Evolutionary conservation across 2,329 filamentous ascomycete genomes (phyloP).

Genomic region (Periconia sp.): DNA sequence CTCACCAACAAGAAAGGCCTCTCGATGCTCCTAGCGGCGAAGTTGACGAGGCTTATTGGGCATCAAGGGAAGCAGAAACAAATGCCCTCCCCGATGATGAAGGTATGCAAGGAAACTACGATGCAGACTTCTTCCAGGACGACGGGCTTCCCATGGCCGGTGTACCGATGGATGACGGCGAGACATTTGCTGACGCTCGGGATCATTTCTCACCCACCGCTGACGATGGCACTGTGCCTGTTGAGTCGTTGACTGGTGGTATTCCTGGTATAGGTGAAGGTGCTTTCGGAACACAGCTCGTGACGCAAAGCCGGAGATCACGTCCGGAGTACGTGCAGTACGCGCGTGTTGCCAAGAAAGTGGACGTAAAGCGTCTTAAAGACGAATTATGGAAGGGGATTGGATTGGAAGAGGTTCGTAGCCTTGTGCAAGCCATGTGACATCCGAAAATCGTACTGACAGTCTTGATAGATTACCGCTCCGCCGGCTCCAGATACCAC

Average conservation of each 20-base stretch:
- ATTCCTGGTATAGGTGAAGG: conserved; percentile 60
- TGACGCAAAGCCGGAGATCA: conserved; percentile 61
- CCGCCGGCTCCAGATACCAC: conserved; percentile 16
- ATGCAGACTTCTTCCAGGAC: conserved; percentile 97
- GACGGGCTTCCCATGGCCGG: conserved; percentile 71
- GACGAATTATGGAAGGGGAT: conserved; percentile 68
- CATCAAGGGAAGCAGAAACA: conserved; percentile 51
- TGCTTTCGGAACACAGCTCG: conserved; percentile 63
- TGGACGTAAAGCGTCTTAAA: conserved; percentile 65
- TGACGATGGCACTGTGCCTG: conserved; percentile 51
- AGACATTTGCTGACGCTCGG: conserved; percentile 75
- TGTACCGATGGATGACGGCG: conserved; percentile 66
- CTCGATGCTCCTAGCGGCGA: conserved; percentile 67
- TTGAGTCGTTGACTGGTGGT: conserved; percentile 32
- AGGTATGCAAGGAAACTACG: conserved; percentile 75
- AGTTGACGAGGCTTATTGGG: conserved; percentile 97
- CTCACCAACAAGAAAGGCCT: conserved; percentile 21
- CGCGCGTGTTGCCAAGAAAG: conserved; percentile 66
- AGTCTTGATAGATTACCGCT: conserved; percentile 16
- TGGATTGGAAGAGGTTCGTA: conserved; percentile 49
- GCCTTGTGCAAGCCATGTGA: not conserved
- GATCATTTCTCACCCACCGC: conserved; percentile 74
- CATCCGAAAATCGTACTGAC: conserved; percentile 9
- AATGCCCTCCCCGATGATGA: conserved; percentile 52
- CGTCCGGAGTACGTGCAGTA: conserved; percentile 68